Evolutionary conservation across 495 filamentous ascomycete genomes (phyloP).

Genomic region (Thermothielavioides terrestris): DNA sequence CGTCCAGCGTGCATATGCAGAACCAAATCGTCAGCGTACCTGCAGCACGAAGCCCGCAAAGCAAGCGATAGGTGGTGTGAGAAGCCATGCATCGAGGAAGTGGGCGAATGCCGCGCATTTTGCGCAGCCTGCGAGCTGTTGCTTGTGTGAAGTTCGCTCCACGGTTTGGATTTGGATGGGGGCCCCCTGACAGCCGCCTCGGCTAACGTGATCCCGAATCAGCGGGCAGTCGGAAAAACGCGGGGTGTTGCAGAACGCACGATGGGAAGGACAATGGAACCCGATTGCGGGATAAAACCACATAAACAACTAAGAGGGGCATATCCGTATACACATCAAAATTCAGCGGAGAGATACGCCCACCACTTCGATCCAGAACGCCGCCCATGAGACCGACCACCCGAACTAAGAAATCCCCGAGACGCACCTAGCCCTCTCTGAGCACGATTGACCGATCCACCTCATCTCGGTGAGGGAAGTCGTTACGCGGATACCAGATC

Average conservation of each 20-base stretch:
- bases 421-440: constrained; percentile 6
- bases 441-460: constrained; percentile 1
- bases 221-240: constrained; percentile 4
- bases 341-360: constrained; percentile 1
- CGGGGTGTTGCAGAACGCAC: not conserved
- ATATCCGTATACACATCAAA: constrained; percentile 1
- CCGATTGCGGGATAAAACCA: not conserved
- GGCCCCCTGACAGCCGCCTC: not conserved
- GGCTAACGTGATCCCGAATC: constrained; percentile 8
- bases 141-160: no score
- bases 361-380: constrained; percentile 7
- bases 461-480: not conserved
- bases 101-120: no score
- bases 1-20: no score
- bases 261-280: not conserved
- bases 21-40: no score
- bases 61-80: no score
- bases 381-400: constrained; percentile 10
- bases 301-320: not conserved
- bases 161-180: not conserved
- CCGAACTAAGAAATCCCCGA: not conserved
- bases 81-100: no score
- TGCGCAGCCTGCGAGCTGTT: no score
- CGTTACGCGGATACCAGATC: not conserved
- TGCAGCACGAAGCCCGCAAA: no score